phyloP scores from a whole-genome alignment of 2,329 filamentous ascomycete genomes.

The Podosphaera xanthii region DNA sequence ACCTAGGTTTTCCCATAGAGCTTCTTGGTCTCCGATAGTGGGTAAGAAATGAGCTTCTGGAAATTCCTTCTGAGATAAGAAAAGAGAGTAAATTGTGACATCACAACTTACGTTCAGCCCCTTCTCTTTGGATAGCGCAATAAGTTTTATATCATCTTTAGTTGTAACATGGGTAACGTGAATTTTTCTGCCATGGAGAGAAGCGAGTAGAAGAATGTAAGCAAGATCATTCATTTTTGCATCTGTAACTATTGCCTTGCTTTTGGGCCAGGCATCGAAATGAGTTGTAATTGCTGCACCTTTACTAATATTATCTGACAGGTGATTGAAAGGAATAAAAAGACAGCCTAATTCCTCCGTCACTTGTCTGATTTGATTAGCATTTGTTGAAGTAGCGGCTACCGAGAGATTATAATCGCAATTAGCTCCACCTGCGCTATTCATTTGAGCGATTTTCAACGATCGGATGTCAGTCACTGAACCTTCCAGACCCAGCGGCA shows the following conservation, averaged over 20 bases:
- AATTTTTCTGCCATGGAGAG: constrained; percentile 54
- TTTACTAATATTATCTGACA: constrained; percentile 66
- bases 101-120: constrained; percentile 66
- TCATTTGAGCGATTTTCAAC: constrained; percentile 49
- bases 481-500: constrained; percentile 51
- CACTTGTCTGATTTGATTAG: constrained; percentile 50
- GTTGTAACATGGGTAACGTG: constrained; percentile 65
- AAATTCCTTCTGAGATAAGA: constrained; percentile 48
- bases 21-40: constrained; percentile 42
- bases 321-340: constrained; percentile 59
- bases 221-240: constrained; percentile 61
- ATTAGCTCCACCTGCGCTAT: constrained; percentile 40
- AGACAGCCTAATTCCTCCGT: constrained; percentile 54
- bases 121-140: constrained; percentile 58
- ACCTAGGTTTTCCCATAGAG: constrained; percentile 49
- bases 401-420: constrained; percentile 69
- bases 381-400: constrained; percentile 48
- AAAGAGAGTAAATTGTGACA: constrained; percentile 58
- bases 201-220: constrained; percentile 57
- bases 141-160: constrained; percentile 56
- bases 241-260: constrained; percentile 63
- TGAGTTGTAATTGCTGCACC: constrained; percentile 58
- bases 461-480: constrained; percentile 50
- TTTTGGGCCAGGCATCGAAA: constrained; percentile 54
- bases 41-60: constrained; percentile 45